A percentile compares a stretch with the other conserved stretches of the same genome.
These are phyloP conservation scores for Suhomyces kilbournensis DNA, from an alignment of 805 yeast species.

Conservation along the genomic window DNA sequence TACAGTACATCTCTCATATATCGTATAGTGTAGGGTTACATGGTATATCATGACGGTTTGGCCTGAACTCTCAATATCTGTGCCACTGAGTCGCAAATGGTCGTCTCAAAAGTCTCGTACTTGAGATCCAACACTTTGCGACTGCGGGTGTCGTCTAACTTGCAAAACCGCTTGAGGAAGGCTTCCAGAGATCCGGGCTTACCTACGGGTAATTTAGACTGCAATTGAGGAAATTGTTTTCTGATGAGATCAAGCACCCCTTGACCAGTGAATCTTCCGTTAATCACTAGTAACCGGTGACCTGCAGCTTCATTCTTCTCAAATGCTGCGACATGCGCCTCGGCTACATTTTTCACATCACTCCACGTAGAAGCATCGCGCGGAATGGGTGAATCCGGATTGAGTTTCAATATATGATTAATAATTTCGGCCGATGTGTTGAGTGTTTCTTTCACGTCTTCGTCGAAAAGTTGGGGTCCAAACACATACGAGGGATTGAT, in stretches of 20 bases:
- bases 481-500: constrained; percentile 16
- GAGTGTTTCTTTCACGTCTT: constrained; percentile 10
- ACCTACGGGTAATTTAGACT: constrained; percentile 15
- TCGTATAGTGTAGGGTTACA: background rate
- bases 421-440: constrained; percentile 12
- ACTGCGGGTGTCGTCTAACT: constrained; percentile 15
- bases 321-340: constrained; percentile 17
- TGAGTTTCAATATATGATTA: constrained; percentile 6
- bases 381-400: constrained; percentile 4
- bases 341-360: constrained; percentile 22
- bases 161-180: background rate
- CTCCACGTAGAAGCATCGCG: constrained; percentile 6
- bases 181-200: constrained; percentile 12
- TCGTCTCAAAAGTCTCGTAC: constrained; percentile 14
- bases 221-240: constrained; percentile 21
- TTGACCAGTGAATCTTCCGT: constrained; percentile 17
- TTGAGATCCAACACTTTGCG: constrained; percentile 16
- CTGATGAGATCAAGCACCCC: constrained; percentile 18
- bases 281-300: constrained; percentile 10
- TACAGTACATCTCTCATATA: background rate
- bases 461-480: constrained; percentile 19
- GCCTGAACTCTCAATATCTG: constrained; percentile 14
- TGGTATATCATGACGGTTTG: background rate
- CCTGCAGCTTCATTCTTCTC: constrained; percentile 8
- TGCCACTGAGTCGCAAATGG: constrained; percentile 18